Conservation (phyloP, 257 asterid species). For the Petunia secreta region DNA sequence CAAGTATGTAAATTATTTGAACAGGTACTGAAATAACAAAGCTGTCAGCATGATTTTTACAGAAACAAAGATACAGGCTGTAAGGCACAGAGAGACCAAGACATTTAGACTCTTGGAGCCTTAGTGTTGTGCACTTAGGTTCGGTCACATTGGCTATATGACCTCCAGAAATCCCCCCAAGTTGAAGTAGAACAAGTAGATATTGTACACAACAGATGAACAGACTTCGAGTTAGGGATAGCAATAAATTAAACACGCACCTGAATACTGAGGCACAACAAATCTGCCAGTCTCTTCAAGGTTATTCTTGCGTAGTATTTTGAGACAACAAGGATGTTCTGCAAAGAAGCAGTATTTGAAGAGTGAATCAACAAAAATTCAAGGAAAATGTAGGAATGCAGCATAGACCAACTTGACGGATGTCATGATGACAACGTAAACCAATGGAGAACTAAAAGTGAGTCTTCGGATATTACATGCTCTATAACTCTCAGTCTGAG, state of each 20-base stretch:
- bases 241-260: constrained; percentile 37
- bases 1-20: not conserved
- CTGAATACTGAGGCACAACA: constrained; percentile 78
- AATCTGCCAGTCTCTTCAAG: constrained; percentile 90
- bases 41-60: not conserved
- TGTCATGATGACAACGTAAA: not conserved
- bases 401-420: not conserved
- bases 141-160: not conserved
- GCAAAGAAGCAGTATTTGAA: constrained; percentile 42
- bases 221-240: not conserved
- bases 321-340: constrained; percentile 94
- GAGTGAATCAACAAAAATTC: constrained; percentile 13
- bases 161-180: not conserved
- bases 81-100: constrained; percentile 19
- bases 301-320: constrained; percentile 88
- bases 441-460: constrained; percentile 1
- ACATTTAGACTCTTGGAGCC: not conserved
- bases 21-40: not conserved
- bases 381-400: constrained; percentile 14
- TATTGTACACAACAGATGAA: not conserved
- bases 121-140: not conserved
- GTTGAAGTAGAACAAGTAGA: constrained; percentile 1
- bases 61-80: not conserved
- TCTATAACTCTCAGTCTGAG: constrained; percentile 87
- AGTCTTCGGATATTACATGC: constrained; percentile 57